Base-by-base conservation (phyloP, 169 alveolate species). In the Plasmodium gallinaceum region DNA sequence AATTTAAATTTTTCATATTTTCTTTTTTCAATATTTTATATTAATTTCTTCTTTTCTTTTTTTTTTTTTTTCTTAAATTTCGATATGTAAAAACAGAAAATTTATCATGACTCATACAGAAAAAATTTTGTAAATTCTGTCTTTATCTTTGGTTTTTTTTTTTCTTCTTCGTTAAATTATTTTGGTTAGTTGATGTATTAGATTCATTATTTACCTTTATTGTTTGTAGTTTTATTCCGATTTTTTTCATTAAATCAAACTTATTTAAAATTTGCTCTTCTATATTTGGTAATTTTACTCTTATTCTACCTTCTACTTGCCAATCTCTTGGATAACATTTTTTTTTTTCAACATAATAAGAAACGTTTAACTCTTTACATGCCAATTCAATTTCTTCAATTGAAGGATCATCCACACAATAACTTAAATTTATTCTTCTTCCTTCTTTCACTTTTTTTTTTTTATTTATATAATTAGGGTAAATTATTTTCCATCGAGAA, bases 401-500 rank as follows among this genome's bases (percentile, higher is more conserved):
- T 58, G 92, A 72, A 22, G 96, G 96, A 66, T 93, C 92, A 26
- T 72, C 52, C 12, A 93, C 94, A 45, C 95, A 93, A 73, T 87
- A 74, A 16, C 87, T 51, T 37, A 74, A 37, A 74, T 76, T 92
- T 52, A 93, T 92, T 60, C 90, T 61, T 62, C 96, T 91, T 26
- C 96, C 96, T 66, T 92, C 94, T 64, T 90, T 92, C 6, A 73
- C 88, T 54, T 87, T 93, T 74, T 90, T 86, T 48, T 92, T 90
- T 76, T 92, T 93, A 90, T 93, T 94, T 51, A 93, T 72, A 73
- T 93, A 93, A 60, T 93, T 89, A 2, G 96, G 96, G 54, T 93
- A 93, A 4, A 93, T 88, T 26, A 92, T 62, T 32, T 75, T 66
- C 96, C 96, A 93, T 20, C 88, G 65, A 12, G 88, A 76, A 39